Percentiles rank a stretch among this genome's conserved stretches.
These are phyloP conservation scores for Boletus sensibilis DNA, from an alignment of 768 basidiomycete species.

Conservation along the genomic window DNA sequence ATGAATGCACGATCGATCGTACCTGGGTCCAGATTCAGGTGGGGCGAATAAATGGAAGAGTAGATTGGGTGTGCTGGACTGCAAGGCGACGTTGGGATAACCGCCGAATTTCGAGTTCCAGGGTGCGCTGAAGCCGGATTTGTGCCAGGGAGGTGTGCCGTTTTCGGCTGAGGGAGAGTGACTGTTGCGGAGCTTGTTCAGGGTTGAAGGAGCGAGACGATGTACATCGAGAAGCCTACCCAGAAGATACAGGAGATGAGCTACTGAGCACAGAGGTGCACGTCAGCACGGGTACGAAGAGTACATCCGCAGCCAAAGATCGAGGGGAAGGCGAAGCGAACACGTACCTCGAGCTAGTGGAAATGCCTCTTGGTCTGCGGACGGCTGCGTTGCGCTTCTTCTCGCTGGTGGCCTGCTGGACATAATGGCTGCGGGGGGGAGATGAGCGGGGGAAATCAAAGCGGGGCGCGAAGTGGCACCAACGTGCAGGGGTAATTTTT, in stretches of 20 bases:
- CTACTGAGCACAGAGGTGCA: constrained; percentile 10
- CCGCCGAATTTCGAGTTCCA: constrained; percentile 33
- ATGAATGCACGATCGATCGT: constrained; percentile 16
- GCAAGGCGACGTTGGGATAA: constrained; percentile 50
- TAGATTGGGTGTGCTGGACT: constrained; percentile 64
- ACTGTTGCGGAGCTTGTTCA: constrained; percentile 30
- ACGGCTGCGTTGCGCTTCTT: constrained; percentile 65
- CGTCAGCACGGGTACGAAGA: constrained; percentile 30
- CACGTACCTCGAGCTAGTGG: constrained; percentile 47
- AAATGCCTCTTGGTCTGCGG: constrained; percentile 67
- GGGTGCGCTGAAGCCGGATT: constrained; percentile 23
- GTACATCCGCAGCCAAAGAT: constrained; percentile 25
- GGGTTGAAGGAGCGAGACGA: constrained; percentile 20
- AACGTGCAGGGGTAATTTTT: constrained; percentile 95
- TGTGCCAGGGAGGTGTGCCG: constrained; percentile 29
- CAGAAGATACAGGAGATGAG: constrained; percentile 35
- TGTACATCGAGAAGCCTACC: constrained; percentile 39
- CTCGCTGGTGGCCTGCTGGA: constrained; percentile 83
- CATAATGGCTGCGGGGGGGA: constrained; percentile 54
- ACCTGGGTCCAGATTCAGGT: constrained; percentile 54
- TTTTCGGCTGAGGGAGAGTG: constrained; percentile 30
- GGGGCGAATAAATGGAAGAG: constrained; percentile 74
- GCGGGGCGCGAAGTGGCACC: constrained; percentile 35
- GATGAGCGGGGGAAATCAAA: constrained; percentile 19
- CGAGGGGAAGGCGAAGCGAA: not conserved